phyloP scores from a whole-genome alignment of 1,139 yeast species.

The Pichia sp. region DNA sequence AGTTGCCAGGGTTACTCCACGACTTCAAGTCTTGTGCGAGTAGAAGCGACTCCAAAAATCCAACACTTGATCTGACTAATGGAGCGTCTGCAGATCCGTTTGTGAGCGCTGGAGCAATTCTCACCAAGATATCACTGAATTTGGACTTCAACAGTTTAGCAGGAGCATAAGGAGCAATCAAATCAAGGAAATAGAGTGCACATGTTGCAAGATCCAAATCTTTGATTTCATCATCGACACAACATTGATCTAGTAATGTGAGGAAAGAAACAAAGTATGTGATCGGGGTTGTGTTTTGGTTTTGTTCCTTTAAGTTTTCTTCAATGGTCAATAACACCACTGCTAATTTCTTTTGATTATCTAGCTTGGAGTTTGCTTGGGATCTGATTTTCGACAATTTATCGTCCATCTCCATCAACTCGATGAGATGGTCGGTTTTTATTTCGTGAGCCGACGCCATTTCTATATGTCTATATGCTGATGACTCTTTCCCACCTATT shows the following conservation, averaged over 20 bases:
- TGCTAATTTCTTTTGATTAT: constrained; percentile 76
- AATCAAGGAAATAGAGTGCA: constrained; percentile 76
- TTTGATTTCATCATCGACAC: constrained; percentile 44
- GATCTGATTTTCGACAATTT: constrained; percentile 64
- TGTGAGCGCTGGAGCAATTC: constrained; percentile 77
- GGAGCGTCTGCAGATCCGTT: constrained; percentile 77
- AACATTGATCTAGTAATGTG: constrained; percentile 73
- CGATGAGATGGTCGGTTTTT: constrained; percentile 23
- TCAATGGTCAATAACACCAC: constrained; percentile 83
- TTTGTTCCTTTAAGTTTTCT: constrained; percentile 74
- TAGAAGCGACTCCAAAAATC: constrained; percentile 75
- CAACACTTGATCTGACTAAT: constrained; percentile 74
- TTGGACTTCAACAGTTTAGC: constrained; percentile 62
- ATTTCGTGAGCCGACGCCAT: constrained; percentile 47
- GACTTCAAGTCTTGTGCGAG: constrained; percentile 75
- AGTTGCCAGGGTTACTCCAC: constrained; percentile 55
- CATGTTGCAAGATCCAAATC: constrained; percentile 67
- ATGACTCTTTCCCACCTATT: background rate
- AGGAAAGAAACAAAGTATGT: constrained; percentile 79
- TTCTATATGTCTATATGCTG: background rate
- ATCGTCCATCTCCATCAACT: constrained; percentile 52
- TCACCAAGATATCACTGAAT: constrained; percentile 71
- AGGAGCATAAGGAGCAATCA: constrained; percentile 74
- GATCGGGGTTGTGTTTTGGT: constrained; percentile 45
- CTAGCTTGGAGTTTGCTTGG: constrained; percentile 70